A percentile compares a stretch with the other conserved stretches of the same genome.
Conservation (phyloP, 139 green algal species). For the Chlamydomonas sp. region DNA sequence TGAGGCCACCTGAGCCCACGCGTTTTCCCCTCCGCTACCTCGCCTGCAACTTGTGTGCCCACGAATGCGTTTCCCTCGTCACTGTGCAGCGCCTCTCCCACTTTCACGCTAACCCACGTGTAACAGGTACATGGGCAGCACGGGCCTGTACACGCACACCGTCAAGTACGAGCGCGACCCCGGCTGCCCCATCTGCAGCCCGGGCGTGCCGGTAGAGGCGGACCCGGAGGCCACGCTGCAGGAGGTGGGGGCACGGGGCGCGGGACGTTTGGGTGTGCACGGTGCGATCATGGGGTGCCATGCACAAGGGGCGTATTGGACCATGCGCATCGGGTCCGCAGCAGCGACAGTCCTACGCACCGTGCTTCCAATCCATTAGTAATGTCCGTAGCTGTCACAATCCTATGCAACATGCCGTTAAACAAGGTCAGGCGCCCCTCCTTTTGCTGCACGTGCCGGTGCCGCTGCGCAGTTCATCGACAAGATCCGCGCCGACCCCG, state of each 20-base stretch:
- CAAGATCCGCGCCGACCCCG: constrained; percentile 64
- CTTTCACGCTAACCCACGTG: too few relatives aligned
- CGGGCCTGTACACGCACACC: constrained; percentile 96
- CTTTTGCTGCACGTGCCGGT: background rate
- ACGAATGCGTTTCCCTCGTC: background rate
- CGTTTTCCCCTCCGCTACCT: background rate
- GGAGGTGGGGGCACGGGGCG: constrained; percentile 58
- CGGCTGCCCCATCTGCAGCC: constrained; percentile 89
- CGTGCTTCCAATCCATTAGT: background rate
- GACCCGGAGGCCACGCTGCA: constrained; percentile 66
- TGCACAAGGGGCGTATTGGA: background rate
- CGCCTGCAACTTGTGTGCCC: background rate
- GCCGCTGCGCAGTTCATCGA: constrained; percentile 81
- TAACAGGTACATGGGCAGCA: constrained; percentile 90
- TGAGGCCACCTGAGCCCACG: background rate
- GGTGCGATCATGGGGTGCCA: background rate
- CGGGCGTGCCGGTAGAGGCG: constrained; percentile 83
- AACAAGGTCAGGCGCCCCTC: too few relatives aligned
- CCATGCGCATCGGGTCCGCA: background rate
- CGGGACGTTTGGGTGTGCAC: background rate
- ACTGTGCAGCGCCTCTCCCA: too few relatives aligned
- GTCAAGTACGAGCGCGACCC: constrained; percentile 91
- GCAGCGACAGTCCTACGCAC: background rate
- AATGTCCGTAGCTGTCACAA: background rate
- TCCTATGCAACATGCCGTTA: background rate